Base-by-base conservation (phyloP, 129 eudicot genomes). In the Chrysanthemum lavandulifolium region DNA sequence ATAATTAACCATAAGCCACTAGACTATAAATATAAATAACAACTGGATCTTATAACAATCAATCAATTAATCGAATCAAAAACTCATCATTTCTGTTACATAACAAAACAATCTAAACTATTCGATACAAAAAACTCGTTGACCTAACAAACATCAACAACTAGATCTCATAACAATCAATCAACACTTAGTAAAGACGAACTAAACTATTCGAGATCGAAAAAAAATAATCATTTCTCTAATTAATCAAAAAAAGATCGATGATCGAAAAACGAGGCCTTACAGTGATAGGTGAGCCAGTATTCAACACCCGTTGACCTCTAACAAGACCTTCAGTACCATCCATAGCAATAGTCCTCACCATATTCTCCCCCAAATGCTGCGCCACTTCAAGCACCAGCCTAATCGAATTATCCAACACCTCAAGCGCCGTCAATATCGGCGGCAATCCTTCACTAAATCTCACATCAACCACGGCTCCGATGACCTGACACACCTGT, bases 331-430 rank as follows among this genome's bases (percentile, higher is more conserved):
- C 99, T 80, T 94, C 99, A 47, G 99, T 90, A 62, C 97, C 99
- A 81, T 94, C 99, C 99, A 94, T 94, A 78, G 99, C 99, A 80
- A 94, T 94, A 27, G 96, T 87, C 85, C 99, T 76, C 25, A 94
- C 99, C 85, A 90, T 84, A 57, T 63, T 90, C 78, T 86, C 99
- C 31, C 97, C 99, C 94, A 94, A 86, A 82, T 94, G 99, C 49
- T 90, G 96, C 7, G 99, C 96, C 52, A 94, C 99, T 78, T 94
- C 99, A 63, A 94, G 56, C 1, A 95, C 99, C 58, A 95, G 63
- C 59, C 99, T 82, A 74, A 88, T 86, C 72, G 88, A 82, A 71
- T 86, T 86, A 55, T 90, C 96, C 81, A 88, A 47, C 25, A 90
- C 99, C 88, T 95, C 99, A 59, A 95, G 48, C 49, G 99, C 97